Evolutionary conservation across 1,284 basidiomycete species (phyloP), one percentile per base, ranked within the genome.

Genomic region (Austropuccinia psidii): DNA sequence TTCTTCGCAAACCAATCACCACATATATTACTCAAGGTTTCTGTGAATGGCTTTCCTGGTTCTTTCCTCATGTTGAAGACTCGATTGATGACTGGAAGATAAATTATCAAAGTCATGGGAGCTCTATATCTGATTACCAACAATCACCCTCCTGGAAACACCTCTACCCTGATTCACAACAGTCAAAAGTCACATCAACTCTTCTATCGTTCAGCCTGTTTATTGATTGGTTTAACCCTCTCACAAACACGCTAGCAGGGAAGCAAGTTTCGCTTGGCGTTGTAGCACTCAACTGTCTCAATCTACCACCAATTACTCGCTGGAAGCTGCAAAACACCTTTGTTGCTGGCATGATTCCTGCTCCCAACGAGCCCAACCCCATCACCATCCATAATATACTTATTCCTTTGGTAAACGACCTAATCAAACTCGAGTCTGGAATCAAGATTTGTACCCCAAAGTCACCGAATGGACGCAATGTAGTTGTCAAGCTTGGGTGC

Each of bases 151-250:
- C 52, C 4, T 29, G 52, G 52, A 8, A 29, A 4, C 17, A 55
- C 15, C 17, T 21, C 24, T 21, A n/a, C n/a, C n/a, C n/a, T n/a
- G n/a, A 24, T 8, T 55, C 24, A 31, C 52, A 24, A 27, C n/a
- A n/a, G n/a, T n/a, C n/a, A n/a, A n/a, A n/a, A n/a, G n/a, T n/a
- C n/a, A n/a, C n/a, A n/a, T n/a, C n/a, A n/a, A 11, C 50, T 9
- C 49, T 47, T 4, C 24, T 66, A 24, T 27, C 31, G 9, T 35
- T 66, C 5, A 57, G 52, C 4, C 41, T 69, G 17, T 58, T 58
- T 49, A 39, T 58, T 31, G 54, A 69, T 35, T 69, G 67, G 67
- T 69, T 69, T 29, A 69, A 69, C 24, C 67, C 39, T 7, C 21
- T n/a, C 24, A 54, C 52, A 15, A 69, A 69, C 54, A 69, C 55